phyloP scores from a whole-genome alignment of 179 eudicot genomes.

The Sideroxylon spinosum region DNA sequence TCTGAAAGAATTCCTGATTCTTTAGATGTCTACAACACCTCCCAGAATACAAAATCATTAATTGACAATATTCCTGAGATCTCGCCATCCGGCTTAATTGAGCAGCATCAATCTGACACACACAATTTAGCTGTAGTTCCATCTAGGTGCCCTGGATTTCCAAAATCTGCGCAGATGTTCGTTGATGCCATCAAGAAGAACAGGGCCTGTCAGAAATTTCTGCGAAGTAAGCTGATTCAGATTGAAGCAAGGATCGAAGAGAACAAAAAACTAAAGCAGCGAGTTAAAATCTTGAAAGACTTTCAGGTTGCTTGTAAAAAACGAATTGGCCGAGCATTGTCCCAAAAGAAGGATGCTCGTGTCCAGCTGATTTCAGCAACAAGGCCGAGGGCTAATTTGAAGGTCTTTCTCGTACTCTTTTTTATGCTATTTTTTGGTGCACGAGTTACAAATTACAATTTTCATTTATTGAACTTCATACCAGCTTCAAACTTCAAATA shows the following conservation, averaged over 20 bases:
- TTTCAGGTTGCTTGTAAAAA: constrained; percentile 64
- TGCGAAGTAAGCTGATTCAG: constrained; percentile 63
- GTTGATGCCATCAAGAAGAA: constrained; percentile 86
- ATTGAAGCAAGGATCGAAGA: constrained; percentile 68
- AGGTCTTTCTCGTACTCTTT: constrained; percentile 33
- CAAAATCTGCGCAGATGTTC: constrained; percentile 58
- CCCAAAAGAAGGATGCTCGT: constrained; percentile 73
- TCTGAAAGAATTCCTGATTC: constrained; percentile 37
- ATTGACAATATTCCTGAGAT: constrained; percentile 17
- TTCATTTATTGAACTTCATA: constrained; percentile 3
- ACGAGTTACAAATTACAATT: neutral
- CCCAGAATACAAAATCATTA: constrained; percentile 18
- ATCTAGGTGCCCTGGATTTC: constrained; percentile 39
- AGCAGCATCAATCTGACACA: constrained; percentile 27
- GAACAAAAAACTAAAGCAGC: constrained; percentile 46
- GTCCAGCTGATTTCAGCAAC: constrained; percentile 58
- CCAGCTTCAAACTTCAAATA: constrained; percentile 7
- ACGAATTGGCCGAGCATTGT: constrained; percentile 47
- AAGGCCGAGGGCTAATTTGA: constrained; percentile 41
- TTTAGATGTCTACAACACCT: constrained; percentile 30
- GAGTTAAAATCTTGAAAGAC: constrained; percentile 54
- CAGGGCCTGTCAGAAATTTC: constrained; percentile 69
- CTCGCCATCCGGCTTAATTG: constrained; percentile 22
- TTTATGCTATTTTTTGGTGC: neutral
- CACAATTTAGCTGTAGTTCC: constrained; percentile 30